phyloP scores from a whole-genome alignment of 2,329 filamentous ascomycete species.

The Microdochium nivale region DNA sequence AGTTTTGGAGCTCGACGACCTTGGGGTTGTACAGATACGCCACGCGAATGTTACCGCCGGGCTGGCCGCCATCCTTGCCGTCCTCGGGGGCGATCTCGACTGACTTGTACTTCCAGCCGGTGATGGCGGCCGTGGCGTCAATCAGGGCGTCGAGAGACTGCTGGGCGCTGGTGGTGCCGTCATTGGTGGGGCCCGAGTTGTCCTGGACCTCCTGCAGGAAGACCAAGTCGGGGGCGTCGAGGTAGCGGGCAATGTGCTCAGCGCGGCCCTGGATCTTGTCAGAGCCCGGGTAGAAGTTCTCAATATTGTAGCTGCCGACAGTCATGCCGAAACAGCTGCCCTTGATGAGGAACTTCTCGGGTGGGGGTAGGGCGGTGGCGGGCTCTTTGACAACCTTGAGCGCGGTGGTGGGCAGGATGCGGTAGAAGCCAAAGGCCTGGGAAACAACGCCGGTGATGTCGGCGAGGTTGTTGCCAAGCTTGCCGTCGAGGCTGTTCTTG shows the following conservation, averaged over 20 bases:
- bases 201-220: slow-evolving; percentile 68
- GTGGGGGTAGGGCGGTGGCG: slow-evolving; percentile 34
- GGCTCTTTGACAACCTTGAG: slow-evolving; percentile 36
- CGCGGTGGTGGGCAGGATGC: slow-evolving; percentile 54
- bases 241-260: slow-evolving; percentile 54
- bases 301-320: slow-evolving; percentile 60
- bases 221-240: slow-evolving; percentile 55
- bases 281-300: slow-evolving; percentile 54
- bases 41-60: slow-evolving; percentile 63
- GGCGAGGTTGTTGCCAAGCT: slow-evolving; percentile 55
- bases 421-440: slow-evolving; percentile 61
- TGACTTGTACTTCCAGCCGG: slow-evolving; percentile 47
- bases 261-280: slow-evolving; percentile 49
- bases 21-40: slow-evolving; percentile 62
- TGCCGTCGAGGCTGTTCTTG: slow-evolving; percentile 47
- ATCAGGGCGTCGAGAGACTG: slow-evolving; percentile 48
- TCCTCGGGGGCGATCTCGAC: slow-evolving; percentile 51
- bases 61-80: slow-evolving; percentile 54
- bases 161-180: slow-evolving; percentile 48
- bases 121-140: slow-evolving; percentile 38
- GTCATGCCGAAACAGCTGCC: slow-evolving; percentile 54
- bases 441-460: slow-evolving; percentile 62
- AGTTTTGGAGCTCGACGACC: slow-evolving; percentile 44
- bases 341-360: slow-evolving; percentile 43
- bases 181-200: slow-evolving; percentile 50